phyloP scores from a whole-genome alignment of 495 filamentous ascomycete genomes.

The Aspergillus diversus region DNA sequence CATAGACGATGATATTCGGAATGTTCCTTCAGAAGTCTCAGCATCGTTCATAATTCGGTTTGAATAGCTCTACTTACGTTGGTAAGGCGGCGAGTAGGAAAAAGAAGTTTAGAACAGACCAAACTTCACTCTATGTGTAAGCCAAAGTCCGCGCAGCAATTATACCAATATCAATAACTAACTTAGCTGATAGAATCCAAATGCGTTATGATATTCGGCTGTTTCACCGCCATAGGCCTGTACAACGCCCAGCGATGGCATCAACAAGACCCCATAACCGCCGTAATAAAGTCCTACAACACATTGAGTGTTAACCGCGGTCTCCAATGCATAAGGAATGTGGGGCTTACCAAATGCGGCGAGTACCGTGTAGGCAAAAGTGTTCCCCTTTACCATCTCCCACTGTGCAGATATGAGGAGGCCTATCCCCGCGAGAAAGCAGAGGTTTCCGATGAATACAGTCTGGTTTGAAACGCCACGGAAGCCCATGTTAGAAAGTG shows the following conservation, averaged over 20 bases:
- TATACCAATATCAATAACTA: background rate
- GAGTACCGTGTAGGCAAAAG: slow-evolving; percentile 54
- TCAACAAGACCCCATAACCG: slow-evolving; percentile 29
- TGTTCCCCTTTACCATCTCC: slow-evolving; percentile 54
- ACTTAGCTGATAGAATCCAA: slow-evolving; percentile 28
- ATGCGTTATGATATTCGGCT: slow-evolving; percentile 27
- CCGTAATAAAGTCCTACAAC: slow-evolving; percentile 27
- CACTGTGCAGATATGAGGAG: slow-evolving; percentile 56
- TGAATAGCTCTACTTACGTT: slow-evolving; percentile 16
- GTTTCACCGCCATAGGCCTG: slow-evolving; percentile 29
- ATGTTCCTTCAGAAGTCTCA: slow-evolving; percentile 17
- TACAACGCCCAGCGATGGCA: slow-evolving; percentile 27
- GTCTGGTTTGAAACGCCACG: slow-evolving; percentile 48
- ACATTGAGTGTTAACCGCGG: slow-evolving; percentile 22
- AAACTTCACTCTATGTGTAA: slow-evolving; percentile 11
- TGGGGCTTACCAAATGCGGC: slow-evolving; percentile 28
- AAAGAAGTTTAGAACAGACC: slow-evolving; percentile 27
- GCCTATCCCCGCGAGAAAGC: slow-evolving; percentile 51
- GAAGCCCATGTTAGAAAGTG: slow-evolving; percentile 54
- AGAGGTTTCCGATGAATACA: slow-evolving; percentile 55
- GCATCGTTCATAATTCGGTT: background rate
- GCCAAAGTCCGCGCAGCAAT: background rate
- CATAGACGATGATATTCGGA: slow-evolving; percentile 22
- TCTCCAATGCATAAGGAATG: slow-evolving; percentile 12
- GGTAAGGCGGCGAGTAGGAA: slow-evolving; percentile 23